A percentile compares a stretch with the other conserved stretches of the same genome.
These are phyloP conservation scores for Hortiboletus campestris DNA, from an alignment of 768 basidiomycete species.

Conservation along the genomic window DNA sequence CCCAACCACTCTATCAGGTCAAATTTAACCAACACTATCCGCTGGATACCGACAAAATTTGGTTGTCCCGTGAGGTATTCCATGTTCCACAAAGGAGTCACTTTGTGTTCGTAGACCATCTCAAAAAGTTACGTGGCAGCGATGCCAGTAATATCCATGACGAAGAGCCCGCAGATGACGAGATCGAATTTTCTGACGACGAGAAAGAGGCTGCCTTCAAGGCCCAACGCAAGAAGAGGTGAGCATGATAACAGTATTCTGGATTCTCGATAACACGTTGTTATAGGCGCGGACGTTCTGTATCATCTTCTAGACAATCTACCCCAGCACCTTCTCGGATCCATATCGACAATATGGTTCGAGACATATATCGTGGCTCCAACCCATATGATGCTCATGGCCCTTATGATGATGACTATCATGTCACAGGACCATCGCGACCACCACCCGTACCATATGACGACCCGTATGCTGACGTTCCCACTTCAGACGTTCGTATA, in stretches of 20 bases:
- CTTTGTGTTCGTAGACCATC: constrained; percentile 77
- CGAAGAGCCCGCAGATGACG: constrained; percentile 88
- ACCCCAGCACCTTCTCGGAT: constrained; percentile 54
- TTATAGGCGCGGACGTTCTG: constrained; percentile 53
- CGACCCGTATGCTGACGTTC: constrained; percentile 67
- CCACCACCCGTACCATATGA: constrained; percentile 74
- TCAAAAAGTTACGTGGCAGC: constrained; percentile 75
- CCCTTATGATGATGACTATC: constrained; percentile 66
- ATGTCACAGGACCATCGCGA: constrained; percentile 50
- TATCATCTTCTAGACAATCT: constrained; percentile 51
- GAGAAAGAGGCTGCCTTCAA: constrained; percentile 82
- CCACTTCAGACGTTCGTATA: constrained; percentile 25
- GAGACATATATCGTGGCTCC: constrained; percentile 43
- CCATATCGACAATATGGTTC: constrained; percentile 54
- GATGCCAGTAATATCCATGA: constrained; percentile 95
- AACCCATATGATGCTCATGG: constrained; percentile 68
- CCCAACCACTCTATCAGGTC: constrained; percentile 86
- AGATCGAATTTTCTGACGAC: constrained; percentile 94
- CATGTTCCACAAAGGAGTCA: constrained; percentile 78
- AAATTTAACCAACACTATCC: constrained; percentile 70
- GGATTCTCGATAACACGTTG: background rate
- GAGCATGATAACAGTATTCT: constrained; percentile 20
- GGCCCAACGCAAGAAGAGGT: constrained; percentile 59
- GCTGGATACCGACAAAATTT: constrained; percentile 54
- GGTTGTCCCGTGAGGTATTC: constrained; percentile 64